Conservation (phyloP, 345 rosid species). For the Isatis tinctoria region DNA sequence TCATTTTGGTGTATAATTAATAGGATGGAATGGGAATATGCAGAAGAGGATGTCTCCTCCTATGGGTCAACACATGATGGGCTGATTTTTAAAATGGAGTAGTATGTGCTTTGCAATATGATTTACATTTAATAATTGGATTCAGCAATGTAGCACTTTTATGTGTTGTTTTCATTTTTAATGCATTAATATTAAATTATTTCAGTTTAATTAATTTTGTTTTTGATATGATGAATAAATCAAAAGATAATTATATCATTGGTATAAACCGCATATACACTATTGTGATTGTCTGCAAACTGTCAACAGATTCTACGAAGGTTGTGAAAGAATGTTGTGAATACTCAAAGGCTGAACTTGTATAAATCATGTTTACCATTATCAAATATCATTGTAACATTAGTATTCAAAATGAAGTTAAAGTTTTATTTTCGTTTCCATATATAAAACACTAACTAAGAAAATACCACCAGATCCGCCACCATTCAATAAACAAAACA, state of each 20-base stretch:
- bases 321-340: not conserved
- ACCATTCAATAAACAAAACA: not conserved
- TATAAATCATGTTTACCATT: constrained; percentile 15
- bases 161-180: not conserved
- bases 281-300: too few relatives aligned
- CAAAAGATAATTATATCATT: too few relatives aligned
- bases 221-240: not conserved
- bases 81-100: constrained; percentile 18
- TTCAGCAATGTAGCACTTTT: not conserved
- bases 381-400: not conserved
- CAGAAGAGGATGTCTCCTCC: constrained; percentile 50
- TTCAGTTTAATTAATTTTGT: not conserved
- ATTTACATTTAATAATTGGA: not conserved
- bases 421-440: not conserved
- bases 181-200: not conserved
- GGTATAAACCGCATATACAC: too few relatives aligned
- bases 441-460: not conserved
- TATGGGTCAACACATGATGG: constrained; percentile 44
- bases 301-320: too few relatives aligned
- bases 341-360: not conserved
- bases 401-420: not conserved
- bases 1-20: not conserved
- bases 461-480: not conserved
- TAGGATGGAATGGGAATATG: constrained; percentile 57
- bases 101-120: not conserved